Base-by-base conservation (phyloP, 108 stramenopile genomes). In the Aurantiochytrium sp. region DNA sequence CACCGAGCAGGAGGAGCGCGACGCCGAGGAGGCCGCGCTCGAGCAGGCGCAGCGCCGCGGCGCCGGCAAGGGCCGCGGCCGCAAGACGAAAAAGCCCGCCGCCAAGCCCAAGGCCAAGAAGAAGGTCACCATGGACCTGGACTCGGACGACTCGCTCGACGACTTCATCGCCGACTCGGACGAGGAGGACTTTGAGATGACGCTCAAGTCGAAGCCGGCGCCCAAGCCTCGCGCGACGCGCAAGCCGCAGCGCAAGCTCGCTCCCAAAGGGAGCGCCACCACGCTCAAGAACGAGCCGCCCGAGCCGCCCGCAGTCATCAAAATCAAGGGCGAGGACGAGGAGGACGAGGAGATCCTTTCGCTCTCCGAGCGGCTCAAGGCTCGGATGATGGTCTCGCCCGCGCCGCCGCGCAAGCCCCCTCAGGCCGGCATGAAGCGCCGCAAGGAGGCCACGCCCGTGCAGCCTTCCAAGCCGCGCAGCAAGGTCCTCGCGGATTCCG, bases 1-100 rank as follows among this genome's bases (percentile, higher is more conserved):
- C 24, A 93, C 95, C 42, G 92, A 90, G n/a, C 42, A 91, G 5
- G 90, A 52, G 6, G 96, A 95, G 34, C 55, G 95, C 27, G 96
- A 97, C 88, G 68, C 42, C 21, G 89, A 91, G 22, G 89, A 93
- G 4, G 88, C 89, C 19, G 91, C 89, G 30, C 10, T 86, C 86
- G 15, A 86, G 27, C 55, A 48, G 27, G 34, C 31, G 48, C 39
- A 65, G 21, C 22, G 89, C 88, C 22, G 89, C 22, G 32, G 85
- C 15, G 55, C 89, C 22, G 37, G 89, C 55, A 30, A 32, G 45
- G 68, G 53, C 88, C 21, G 73, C 85, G 50, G 89, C 85, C 1
- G 55, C 24, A 89, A 90, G 89, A 87, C 55, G n/a, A 86, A 86
- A 12, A 91, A 69, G 45, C 73, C 65, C 41, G 91, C 86, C 4